These are phyloP conservation scores for Calophaca sinica DNA, from an alignment of 306 rosid species.

Conservation along the genomic window DNA sequence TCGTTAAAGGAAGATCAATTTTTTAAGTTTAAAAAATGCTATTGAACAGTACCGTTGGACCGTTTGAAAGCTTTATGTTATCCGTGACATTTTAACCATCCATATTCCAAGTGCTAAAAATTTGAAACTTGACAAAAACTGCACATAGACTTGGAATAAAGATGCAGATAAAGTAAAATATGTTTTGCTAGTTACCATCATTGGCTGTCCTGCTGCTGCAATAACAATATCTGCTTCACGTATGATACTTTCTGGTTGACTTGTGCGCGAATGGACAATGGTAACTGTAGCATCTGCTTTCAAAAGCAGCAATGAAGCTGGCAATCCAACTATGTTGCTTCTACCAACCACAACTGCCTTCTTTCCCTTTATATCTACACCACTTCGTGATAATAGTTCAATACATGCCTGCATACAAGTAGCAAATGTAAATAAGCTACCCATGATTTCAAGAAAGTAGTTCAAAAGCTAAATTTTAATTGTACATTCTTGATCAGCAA, in stretches of 20 bases:
- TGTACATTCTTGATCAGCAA: conserved; percentile 29
- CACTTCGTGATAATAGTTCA: conserved; percentile 83
- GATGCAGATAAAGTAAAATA: conserved; percentile 25
- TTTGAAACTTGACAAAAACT: conserved; percentile 29
- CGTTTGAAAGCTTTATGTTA: conserved; percentile 26
- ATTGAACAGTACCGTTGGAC: conserved; percentile 2
- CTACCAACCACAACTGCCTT: conserved; percentile 92
- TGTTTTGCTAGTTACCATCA: conserved; percentile 62
- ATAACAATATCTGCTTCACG: conserved; percentile 86
- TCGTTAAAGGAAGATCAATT: conserved; percentile 31
- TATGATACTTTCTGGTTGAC: conserved; percentile 67
- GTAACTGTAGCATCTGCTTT: conserved; percentile 92
- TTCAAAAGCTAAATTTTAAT: conserved; percentile 20
- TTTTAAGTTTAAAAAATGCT: not conserved
- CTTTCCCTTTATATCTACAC: conserved; percentile 77
- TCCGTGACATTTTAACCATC: conserved; percentile 24
- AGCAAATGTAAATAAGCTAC: conserved; percentile 10
- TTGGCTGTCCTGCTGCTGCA: conserved; percentile 96
- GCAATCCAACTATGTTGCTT: conserved; percentile 95
- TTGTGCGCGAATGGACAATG: conserved; percentile 75
- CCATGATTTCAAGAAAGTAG: conserved; percentile 8
- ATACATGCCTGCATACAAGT: conserved; percentile 73
- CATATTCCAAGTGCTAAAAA: conserved; percentile 4
- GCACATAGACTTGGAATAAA: not conserved
- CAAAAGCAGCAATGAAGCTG: conserved; percentile 83